A percentile compares a stretch with the other conserved stretches of the same genome.
Evolutionary conservation across 2,329 filamentous ascomycete species (phyloP).

Genomic region (Neurospora crassa): DNA sequence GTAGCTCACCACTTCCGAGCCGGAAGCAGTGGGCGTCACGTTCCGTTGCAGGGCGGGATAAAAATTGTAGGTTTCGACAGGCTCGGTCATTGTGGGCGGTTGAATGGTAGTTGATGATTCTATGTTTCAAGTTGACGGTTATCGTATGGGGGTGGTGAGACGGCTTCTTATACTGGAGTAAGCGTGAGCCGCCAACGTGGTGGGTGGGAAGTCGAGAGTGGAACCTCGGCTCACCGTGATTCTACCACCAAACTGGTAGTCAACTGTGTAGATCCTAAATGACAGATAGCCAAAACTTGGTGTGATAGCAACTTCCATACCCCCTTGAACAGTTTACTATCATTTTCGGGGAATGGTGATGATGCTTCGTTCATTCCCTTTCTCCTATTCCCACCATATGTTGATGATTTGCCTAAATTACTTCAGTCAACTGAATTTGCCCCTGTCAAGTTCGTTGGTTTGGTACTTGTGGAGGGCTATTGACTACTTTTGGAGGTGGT

Average conservation of each 20-base stretch:
- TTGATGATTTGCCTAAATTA: no score
- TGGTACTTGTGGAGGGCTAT: no score
- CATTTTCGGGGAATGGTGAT: no score
- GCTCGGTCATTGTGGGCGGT: background rate
- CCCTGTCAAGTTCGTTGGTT: no score
- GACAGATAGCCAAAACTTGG: background rate
- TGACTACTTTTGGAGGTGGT: no score
- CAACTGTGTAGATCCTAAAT: background rate
- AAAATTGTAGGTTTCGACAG: conserved; percentile 12
- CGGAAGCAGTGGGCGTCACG: conserved; percentile 14
- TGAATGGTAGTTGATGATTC: background rate
- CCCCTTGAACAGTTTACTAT: no score
- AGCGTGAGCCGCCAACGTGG: background rate
- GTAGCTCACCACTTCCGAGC: conserved; percentile 17
- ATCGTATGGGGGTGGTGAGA: background rate
- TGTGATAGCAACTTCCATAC: no score
- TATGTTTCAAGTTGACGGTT: background rate
- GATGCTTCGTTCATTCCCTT: no score
- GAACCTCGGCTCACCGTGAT: background rate
- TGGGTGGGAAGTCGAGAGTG: background rate
- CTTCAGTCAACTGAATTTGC: no score
- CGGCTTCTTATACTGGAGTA: background rate
- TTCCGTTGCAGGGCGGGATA: conserved; percentile 13
- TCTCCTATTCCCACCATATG: no score
- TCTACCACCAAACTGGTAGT: background rate